phyloP scores from a whole-genome alignment of 1,284 basidiomycete genomes.

The Tetrapyrgos nigripes region DNA sequence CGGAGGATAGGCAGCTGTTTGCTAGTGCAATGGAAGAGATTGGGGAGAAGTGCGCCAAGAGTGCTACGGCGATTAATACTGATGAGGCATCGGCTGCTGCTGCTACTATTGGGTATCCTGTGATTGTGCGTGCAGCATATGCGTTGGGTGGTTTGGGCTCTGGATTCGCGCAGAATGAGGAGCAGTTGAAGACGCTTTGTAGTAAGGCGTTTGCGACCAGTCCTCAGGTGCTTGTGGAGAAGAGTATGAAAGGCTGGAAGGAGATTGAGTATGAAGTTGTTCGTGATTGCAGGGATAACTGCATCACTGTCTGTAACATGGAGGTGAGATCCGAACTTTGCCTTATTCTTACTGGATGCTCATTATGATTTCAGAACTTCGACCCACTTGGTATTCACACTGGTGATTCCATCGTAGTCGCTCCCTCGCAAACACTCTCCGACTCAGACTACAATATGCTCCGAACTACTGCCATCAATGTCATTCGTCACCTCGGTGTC shows the following conservation, averaged over 20 bases:
- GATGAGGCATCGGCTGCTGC: conserved; percentile 92
- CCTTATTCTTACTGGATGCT: background rate
- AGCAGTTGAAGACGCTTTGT: conserved; percentile 87
- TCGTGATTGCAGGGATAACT: conserved; percentile 97
- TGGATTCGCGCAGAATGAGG: conserved; percentile 93
- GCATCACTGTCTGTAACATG: conserved; percentile 99
- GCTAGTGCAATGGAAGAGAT: conserved; percentile 96
- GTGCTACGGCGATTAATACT: conserved; percentile 81
- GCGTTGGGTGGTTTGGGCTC: conserved; percentile 95
- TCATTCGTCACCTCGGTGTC: conserved; percentile 96
- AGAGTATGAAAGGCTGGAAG: conserved; percentile 99
- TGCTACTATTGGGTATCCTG: conserved; percentile 89
- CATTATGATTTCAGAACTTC: conserved; percentile 79
- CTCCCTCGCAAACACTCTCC: conserved; percentile 97
- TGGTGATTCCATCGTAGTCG: conserved; percentile 98
- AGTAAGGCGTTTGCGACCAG: conserved; percentile 95
- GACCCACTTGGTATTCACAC: conserved; percentile 99
- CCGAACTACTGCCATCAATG: conserved; percentile 96
- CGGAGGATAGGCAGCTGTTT: conserved; percentile 96
- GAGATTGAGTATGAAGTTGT: conserved; percentile 99
- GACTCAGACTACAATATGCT: conserved; percentile 99
- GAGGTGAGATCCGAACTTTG: conserved; percentile 67
- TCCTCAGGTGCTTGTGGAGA: conserved; percentile 97
- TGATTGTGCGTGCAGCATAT: conserved; percentile 97
- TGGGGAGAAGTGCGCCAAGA: conserved; percentile 93